These are phyloP conservation scores for Monosporascus sp. DNA, from an alignment of 2,329 filamentous ascomycete species.

Conservation along the genomic window DNA sequence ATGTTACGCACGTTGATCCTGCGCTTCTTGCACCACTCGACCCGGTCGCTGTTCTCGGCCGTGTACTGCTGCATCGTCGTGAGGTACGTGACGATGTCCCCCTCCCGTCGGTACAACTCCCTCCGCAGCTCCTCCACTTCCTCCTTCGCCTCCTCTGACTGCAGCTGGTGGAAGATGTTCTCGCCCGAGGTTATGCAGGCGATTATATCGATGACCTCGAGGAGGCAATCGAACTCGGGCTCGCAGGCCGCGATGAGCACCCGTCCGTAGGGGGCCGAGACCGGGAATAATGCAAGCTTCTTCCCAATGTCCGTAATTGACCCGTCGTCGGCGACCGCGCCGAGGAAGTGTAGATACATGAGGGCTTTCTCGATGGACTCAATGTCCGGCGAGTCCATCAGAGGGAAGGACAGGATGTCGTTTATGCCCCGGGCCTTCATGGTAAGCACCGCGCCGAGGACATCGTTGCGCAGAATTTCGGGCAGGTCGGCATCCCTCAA, in stretches of 20 bases:
- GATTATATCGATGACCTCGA: conserved; percentile 82
- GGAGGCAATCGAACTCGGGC: conserved; percentile 64
- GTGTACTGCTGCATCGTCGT: conserved; percentile 58
- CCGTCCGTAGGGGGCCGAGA: conserved; percentile 74
- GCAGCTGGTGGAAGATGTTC: conserved; percentile 56
- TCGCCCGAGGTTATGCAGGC: conserved; percentile 58
- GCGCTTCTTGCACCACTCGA: conserved; percentile 52
- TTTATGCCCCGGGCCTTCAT: conserved; percentile 90
- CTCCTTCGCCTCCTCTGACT: conserved; percentile 51
- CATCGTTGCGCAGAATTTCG: conserved; percentile 86
- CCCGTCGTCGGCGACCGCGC: conserved; percentile 67
- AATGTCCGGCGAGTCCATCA: conserved; percentile 74
- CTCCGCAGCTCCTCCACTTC: conserved; percentile 48
- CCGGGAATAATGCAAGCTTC: conserved; percentile 76
- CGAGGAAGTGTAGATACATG: conserved; percentile 71
- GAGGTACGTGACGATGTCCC: conserved; percentile 60
- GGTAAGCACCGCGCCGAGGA: conserved; percentile 78
- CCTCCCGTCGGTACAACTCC: conserved; percentile 55
- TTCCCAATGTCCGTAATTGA: conserved; percentile 67
- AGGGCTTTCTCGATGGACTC: conserved; percentile 79
- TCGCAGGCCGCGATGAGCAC: conserved; percentile 76
- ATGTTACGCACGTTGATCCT: conserved; percentile 56
- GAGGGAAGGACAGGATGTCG: conserved; percentile 75
- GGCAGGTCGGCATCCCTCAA: conserved; percentile 72
- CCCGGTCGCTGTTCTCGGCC: conserved; percentile 48